Conservation (phyloP, 768 basidiomycete species). For the Gymnopilus junonius region DNA sequence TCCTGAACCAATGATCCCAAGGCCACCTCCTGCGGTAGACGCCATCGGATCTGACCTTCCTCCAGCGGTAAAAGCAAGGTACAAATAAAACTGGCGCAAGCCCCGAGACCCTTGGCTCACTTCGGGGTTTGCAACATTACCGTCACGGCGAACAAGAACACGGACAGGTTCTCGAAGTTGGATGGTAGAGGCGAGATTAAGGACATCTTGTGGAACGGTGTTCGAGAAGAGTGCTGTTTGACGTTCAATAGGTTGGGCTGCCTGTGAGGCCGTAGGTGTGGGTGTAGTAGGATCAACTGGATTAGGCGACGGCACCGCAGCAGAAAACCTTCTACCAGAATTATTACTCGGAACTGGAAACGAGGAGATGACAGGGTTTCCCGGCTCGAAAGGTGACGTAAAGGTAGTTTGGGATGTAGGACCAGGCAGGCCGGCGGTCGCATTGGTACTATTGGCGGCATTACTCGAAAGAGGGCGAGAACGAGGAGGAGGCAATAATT, state of each 20-base stretch:
- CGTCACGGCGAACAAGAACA: slow-evolving; percentile 94
- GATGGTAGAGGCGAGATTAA: slow-evolving; percentile 92
- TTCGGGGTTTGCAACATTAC: slow-evolving; percentile 76
- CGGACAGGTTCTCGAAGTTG: slow-evolving; percentile 95
- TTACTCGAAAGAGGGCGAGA: slow-evolving; percentile 58
- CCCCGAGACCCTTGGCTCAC: slow-evolving; percentile 74
- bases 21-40: slow-evolving; percentile 54
- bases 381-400: slow-evolving; percentile 49
- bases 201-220: slow-evolving; percentile 96
- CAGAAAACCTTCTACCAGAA: slow-evolving; percentile 62
- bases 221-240: slow-evolving; percentile 97
- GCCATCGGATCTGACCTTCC: slow-evolving; percentile 63
- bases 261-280: slow-evolving; percentile 33
- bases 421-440: slow-evolving; percentile 24
- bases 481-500: slow-evolving; percentile 87
- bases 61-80: slow-evolving; percentile 91
- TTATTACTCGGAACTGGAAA: slow-evolving; percentile 34
- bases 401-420: slow-evolving; percentile 42
- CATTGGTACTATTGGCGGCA: slow-evolving; percentile 34
- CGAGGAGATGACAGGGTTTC: slow-evolving; percentile 38
- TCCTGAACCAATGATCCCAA: slow-evolving; percentile 95
- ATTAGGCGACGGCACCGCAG: slow-evolving; percentile 53
- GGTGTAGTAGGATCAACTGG: slow-evolving; percentile 25
- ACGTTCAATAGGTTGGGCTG: slow-evolving; percentile 62
- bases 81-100: slow-evolving; percentile 94